Evolutionary conservation across 805 yeast species (phyloP), one percentile per base, ranked within the genome.

Genomic region (Suhomyces prunicola): DNA sequence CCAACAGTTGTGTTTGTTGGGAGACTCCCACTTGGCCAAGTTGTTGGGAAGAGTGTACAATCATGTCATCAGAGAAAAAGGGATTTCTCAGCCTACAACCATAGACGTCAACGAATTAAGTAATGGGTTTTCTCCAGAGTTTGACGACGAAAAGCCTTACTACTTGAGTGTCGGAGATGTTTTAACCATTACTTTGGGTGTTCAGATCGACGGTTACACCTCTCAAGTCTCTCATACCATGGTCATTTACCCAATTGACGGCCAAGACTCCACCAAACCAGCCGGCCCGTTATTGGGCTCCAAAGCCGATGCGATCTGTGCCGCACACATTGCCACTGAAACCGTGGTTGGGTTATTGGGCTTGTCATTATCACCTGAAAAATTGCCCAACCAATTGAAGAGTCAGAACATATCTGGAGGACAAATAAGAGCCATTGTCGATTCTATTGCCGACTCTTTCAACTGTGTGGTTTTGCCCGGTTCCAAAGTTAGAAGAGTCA

Each of bases 121-220:
- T 22, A 70, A 76, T 53, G 96, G 96, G 9, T 89, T 88, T 70
- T 79, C 96, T 31, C 99, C 99, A 42, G 97, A 91, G 69, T 69
- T 87, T 50, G 91, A 85, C 65, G 88, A 85, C 58, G 72, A 67
- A 31, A 65, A 71, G 6, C 76, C 76, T 31, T 61, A 76, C 54
- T 68, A 70, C 50, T 82, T 88, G 61, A 67, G 70, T 51, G 83
- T 84, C 23, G 98, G 98, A 48, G 97, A 94, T 68, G 78, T 92
- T 47, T 90, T 90, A 33, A 92, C 93, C 56, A 80, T 94, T 53
- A 76, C 88, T 10, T 77, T 93, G 27, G 99, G 97, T 47, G 92
- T 87, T 54, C 97, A 94, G 58, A 83, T 94, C 60, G 99, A 94
- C 70, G 99, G 99, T 52, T 94, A 92, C 74, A 88, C 97, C 10